Conservation (phyloP, 2,329 filamentous ascomycete genomes). For the Lachnellula suecica region DNA sequence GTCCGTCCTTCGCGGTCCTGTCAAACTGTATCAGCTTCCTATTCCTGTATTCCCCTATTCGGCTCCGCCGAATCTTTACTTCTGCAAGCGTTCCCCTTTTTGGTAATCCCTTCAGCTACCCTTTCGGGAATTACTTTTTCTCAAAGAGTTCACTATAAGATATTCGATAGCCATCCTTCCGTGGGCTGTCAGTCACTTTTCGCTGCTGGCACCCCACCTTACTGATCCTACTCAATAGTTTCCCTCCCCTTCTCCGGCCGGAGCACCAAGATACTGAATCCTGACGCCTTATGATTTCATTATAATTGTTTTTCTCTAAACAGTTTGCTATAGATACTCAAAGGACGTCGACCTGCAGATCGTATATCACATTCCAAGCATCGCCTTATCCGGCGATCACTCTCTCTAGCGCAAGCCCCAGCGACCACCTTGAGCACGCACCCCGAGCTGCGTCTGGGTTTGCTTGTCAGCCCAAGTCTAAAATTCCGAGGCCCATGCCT, state of each 20-base stretch:
- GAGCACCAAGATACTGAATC: too few relatives aligned
- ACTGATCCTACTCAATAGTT: slow-evolving; percentile 1
- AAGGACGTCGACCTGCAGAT: slow-evolving; percentile 7
- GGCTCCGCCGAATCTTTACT: background rate
- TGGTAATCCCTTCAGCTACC: background rate
- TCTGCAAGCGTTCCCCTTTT: background rate
- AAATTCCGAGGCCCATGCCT: slow-evolving; percentile 5
- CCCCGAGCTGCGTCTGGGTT: background rate
- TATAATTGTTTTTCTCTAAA: background rate
- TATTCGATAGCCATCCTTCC: background rate
- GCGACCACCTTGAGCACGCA: slow-evolving; percentile 10
- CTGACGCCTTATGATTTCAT: too few relatives aligned
- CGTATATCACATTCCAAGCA: slow-evolving; percentile 24
- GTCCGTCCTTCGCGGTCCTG: background rate
- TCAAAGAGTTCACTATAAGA: background rate
- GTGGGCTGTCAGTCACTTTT: background rate
- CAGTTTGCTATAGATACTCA: background rate
- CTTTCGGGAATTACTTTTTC: background rate
- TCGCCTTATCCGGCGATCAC: slow-evolving; percentile 26
- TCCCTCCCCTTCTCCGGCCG: background rate
- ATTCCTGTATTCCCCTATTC: background rate
- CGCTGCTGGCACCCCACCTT: background rate
- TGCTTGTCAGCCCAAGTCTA: slow-evolving; percentile 7
- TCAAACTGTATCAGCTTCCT: background rate
- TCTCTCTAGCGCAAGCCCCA: slow-evolving; percentile 24